These are phyloP conservation scores for Solanum hybrid DNA, from an alignment of 305 asterid species.

Conservation along the genomic window DNA sequence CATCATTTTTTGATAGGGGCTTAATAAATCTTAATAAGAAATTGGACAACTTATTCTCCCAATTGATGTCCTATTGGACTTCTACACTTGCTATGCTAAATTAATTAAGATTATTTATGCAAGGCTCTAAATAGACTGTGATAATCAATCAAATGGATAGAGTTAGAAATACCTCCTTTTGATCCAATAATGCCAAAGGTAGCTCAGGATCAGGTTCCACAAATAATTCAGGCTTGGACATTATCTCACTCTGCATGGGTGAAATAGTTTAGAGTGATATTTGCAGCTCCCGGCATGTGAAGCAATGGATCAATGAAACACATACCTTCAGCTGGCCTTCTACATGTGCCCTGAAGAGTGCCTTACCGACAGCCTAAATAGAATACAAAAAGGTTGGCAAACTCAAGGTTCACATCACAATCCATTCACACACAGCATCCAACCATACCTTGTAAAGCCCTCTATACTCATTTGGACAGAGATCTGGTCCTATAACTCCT, in stretches of 20 bases:
- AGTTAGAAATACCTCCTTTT: constrained; percentile 53
- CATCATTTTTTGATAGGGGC: background rate
- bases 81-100: background rate
- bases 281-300: constrained; percentile 5
- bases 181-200: constrained; percentile 86
- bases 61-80: background rate
- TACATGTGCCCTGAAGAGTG: constrained; percentile 91
- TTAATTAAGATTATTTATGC: background rate
- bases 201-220: constrained; percentile 94
- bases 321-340: constrained; percentile 90
- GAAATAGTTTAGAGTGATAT: constrained; percentile 22
- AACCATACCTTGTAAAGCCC: constrained; percentile 79
- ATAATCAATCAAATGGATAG: background rate
- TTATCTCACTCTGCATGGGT: constrained; percentile 61
- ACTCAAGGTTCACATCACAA: constrained; percentile 11
- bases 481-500: constrained; percentile 53
- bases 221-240: constrained; percentile 87
- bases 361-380: constrained; percentile 82
- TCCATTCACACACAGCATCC: constrained; percentile 12
- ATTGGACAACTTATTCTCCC: background rate
- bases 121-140: background rate
- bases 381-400: constrained; percentile 23
- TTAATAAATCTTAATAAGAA: background rate
- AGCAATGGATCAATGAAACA: constrained; percentile 10
- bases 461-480: constrained; percentile 72